Evolutionary conservation across 2,329 filamentous ascomycete species (phyloP), one percentile per base, ranked within the genome.

Genomic region (Aspergillus sp.): DNA sequence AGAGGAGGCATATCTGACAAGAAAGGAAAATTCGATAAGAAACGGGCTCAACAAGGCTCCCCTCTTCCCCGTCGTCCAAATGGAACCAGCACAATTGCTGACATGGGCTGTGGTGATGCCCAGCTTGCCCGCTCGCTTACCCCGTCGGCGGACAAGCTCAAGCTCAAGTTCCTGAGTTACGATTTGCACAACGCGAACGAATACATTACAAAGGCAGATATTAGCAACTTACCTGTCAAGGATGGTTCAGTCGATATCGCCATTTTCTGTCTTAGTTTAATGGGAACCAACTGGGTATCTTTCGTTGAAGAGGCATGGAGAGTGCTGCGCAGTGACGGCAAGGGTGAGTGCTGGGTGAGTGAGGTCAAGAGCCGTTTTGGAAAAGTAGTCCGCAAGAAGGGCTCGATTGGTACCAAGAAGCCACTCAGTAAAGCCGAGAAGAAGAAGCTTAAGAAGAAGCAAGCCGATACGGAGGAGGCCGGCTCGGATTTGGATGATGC

Each of bases 241-340:
- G 83, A 90, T 57, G 84, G 82, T 41, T 83, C 80, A 52, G 83
- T 90, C 52, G 90, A 98, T 67, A 78, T 98, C 4, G 88, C 88
- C 43, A 84, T 98, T 57, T 97, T 97, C 75, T 98, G 93, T 68
- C 79, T 98, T 27, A 93, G 91, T 44, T 81, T 98, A 50, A 98
- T 98, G 93, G 93, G 93, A 63, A 98, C 93, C 47, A 98, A 98
- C 73, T 98, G 93, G 91, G 80, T 95, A 46, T 84, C 89, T 59
- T 97, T 98, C 66, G 81, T 98, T 60, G 93, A 97, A 71, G 93
- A 98, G 73, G 91, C 91, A 12, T 95, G 89, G 74, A 84, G 93
- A 46, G 78, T 97, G 45, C 79, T 98, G 52, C 85, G 89, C 63
- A 90, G 90, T 80, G 91, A 93, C 63, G 93, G 72, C 27, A 74